Evolutionary conservation across 441 rosid species (phyloP), one percentile per base, ranked within the genome.

Genomic region (Gossypium gossypioides): DNA sequence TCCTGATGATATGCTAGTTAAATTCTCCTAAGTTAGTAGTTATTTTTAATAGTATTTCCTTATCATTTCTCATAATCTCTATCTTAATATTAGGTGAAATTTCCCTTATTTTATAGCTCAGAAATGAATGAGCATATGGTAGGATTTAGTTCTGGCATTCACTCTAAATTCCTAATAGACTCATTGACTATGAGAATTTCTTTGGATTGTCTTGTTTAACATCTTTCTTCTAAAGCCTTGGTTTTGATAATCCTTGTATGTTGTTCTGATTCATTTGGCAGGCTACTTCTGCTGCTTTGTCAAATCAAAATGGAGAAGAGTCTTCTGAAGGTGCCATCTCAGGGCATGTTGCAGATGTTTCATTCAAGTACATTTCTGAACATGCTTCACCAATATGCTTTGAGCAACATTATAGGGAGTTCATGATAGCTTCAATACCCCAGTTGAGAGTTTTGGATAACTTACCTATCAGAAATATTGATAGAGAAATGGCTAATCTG

Each of bases 331-430:
- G 77, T 74, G 78, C 86, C 69, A 66, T 74, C 52, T 73, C 78
- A 55, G 77, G 76, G 69, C 75, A 75, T 71, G 50, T 40, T 60
- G 80, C 77, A 42, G 84, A 81, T 77, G 82, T 82, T 65, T 84
- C 87, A 42, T 74, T 86, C 73, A 89, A 84, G 75, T 91, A 84
- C 76, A 77, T 84, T 54, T 83, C 96, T 12, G 72, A 80, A 34
- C 84, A 80, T 72, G 85, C 97, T 77, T 91, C 98, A 69, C 96
- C 96, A 0, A 89, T 94, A 84, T 94, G 98, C 85, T 88, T 82
- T 42, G 86, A 89, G 79, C 90, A 89, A 75, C 91, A 94, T 78
- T 94, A 94, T 66, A 88, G 94, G 83, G 93, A 90, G 37, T 94
- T 72, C 81, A 83, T 89, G 86, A 87, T 94, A 80, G 86, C 91